Base-by-base conservation (phyloP, 2,329 filamentous ascomycete genomes). In the Aureobasidium pullulans region DNA sequence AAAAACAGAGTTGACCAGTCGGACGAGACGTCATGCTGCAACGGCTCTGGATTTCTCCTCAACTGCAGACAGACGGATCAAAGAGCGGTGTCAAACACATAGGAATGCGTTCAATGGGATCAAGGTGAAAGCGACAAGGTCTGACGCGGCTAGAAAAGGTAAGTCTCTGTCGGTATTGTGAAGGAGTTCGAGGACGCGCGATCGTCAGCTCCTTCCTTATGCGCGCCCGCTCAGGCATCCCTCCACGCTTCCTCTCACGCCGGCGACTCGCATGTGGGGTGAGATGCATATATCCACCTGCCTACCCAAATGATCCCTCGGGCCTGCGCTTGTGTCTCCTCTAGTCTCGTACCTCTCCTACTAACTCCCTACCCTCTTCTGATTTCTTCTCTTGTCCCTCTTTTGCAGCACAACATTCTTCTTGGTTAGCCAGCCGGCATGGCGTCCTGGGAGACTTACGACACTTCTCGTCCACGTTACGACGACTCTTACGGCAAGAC, bases 391-490 rank as follows among this genome's bases (percentile, higher is more conserved):
- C 10, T 29, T 37, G 10, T 28, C 39, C 29, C 19, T 39, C 28
- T 39, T 40, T 31, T 40, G 39, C 48, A 10, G 23, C 16, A 54
- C 48, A 19, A 32, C 49, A 29, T 53, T 37, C 39, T 47, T 37
- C 52, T n/a, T 23, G 19, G 31, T 34, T 53, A 44, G 29, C 32
- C 16, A 39, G 34, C 58, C 36, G 47, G 59, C n/a, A 67, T 66
- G 66, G 64, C 66, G 50, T 65, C 63, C 62, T 63, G 64, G 58
- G 36, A 65, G 60, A 62, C 62, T 62, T 44, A 63, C 31, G 63
- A 64, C 57, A 61, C 56, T 15, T 61, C 59, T 50, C 59, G 59
- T 53, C 43, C 44, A 43, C 62, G 60, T 28, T 47, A 42, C 31
- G 61, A 61, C 34, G 28, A 40, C 43, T 47, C 39, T 49, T 47